Base-by-base conservation (phyloP, 228 moss, liverwort and hornwort species). In the Sphagnum magellanicum region DNA sequence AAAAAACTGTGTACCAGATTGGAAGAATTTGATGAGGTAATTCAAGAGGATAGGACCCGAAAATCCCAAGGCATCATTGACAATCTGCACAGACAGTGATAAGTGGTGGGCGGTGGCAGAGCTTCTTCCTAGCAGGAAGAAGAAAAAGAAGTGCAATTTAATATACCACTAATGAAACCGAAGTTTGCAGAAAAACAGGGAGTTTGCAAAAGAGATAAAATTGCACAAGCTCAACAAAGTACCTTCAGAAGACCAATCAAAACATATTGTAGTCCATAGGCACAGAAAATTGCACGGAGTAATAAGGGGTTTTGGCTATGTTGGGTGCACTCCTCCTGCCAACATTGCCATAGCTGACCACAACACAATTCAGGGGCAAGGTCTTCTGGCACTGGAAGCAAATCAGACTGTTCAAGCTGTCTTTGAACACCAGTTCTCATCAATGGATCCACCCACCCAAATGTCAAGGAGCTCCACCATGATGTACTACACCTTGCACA, bases 361-460 rank as follows among this genome's bases (percentile, higher is more conserved):
- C 93, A 93, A 76, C 97, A 88, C 51, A 78, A 67, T 50, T 74
- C 74, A 63, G 91, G 89, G 69, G 91, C 78, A 74, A 93, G 67
- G 50, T 91, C 90, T 16, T 71, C 64, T 7, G 97, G 91, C 32
- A 97, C 74, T 48, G 79, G 74, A 77, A 91, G 84, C 74, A 97
- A 76, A 75, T 97, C 93, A 63, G 72, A 70, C 52, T 79, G 78
- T 51, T 82, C 81, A 53, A 97, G 85, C 75, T 88, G 93, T 68
- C 90, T 74, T 67, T 84, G 79, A 52, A 86, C 76, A 63, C 97
- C 97, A 53, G 73, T 70, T 49, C 88, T 79, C 76, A 97, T 78
- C n/a, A 97, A 76, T n/a, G 97, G 91, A 53, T 82, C 88, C 6
- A 97, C 93, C 97, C 97, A 97, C 51, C 84, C 83, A 75, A 97